A percentile compares a stretch with the other conserved stretches of the same genome.
phyloP scores from a whole-genome alignment of 768 basidiomycete species.

The Peribolospora kevripleyi region DNA sequence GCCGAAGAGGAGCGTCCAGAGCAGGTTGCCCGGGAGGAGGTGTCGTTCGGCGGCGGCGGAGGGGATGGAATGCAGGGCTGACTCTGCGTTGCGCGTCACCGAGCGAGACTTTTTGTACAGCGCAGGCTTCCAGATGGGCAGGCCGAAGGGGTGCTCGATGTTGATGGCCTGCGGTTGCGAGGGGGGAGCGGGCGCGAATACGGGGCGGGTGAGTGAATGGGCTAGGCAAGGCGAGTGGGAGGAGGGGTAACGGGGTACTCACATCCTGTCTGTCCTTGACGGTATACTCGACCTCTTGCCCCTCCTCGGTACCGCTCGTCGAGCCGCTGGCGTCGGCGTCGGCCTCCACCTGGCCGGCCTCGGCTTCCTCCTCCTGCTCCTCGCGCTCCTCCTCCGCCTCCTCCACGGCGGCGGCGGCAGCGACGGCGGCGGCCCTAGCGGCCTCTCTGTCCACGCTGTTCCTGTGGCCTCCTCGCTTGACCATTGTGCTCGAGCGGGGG shows the following conservation, averaged over 20 bases:
- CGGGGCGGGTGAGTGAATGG: background rate
- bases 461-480: too few relatives aligned
- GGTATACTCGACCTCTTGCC: constrained; percentile 23
- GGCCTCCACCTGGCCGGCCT: constrained; percentile 6
- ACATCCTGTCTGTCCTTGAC: constrained; percentile 88
- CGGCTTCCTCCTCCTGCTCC: background rate
- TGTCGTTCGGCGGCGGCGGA: constrained; percentile 84
- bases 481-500: too few relatives aligned
- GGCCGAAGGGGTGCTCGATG: constrained; percentile 94
- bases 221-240: background rate
- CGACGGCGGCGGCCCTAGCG: too few relatives aligned
- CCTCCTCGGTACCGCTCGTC: background rate
- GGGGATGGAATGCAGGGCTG: constrained; percentile 72
- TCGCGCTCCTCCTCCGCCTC: constrained; percentile 4
- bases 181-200: background rate
- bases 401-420: too few relatives aligned
- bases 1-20: constrained; percentile 73
- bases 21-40: constrained; percentile 74
- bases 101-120: constrained; percentile 93
- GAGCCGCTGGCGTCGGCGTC: constrained; percentile 4
- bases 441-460: too few relatives aligned
- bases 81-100: constrained; percentile 85
- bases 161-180: constrained; percentile 36
- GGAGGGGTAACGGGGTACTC: constrained; percentile 3
- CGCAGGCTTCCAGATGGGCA: constrained; percentile 98